Percentiles rank a stretch among this genome's conserved stretches.
Conservation (phyloP, 164 flowering plant species). For the Buxus sempervirens region DNA sequence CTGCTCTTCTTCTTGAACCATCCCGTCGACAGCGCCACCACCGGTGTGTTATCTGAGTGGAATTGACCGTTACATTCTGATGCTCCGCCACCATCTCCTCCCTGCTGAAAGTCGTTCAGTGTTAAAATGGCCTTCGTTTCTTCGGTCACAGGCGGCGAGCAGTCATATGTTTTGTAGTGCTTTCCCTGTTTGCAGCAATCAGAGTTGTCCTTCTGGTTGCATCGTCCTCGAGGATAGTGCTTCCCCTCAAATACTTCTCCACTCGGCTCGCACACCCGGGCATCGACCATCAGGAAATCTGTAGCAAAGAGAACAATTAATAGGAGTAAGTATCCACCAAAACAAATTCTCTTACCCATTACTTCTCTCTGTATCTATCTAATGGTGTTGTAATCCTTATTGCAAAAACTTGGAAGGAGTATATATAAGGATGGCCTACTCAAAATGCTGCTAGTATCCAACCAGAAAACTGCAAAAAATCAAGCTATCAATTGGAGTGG, state of each 20-base stretch:
- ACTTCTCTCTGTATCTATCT: no score
- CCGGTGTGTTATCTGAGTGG: not conserved
- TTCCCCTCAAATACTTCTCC: constrained; percentile 17
- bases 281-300: not conserved
- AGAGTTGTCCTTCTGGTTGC: constrained; percentile 15
- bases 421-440: no score
- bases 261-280: constrained; percentile 18
- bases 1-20: not conserved
- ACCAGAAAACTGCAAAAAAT: no score
- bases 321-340: not conserved
- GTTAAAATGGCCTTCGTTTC: constrained; percentile 1
- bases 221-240: constrained; percentile 10
- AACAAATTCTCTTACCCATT: no score
- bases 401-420: no score
- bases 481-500: no score
- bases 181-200: constrained; percentile 22
- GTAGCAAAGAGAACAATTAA: not conserved
- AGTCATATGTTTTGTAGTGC: constrained; percentile 10
- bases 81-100: constrained; percentile 9
- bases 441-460: no score
- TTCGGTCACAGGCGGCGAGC: not conserved
- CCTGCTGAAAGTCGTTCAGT: not conserved
- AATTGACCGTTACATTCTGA: constrained; percentile 6
- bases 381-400: no score
- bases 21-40: constrained; percentile 8